phyloP scores from a whole-genome alignment of 1,284 basidiomycete species.

The Tremellales sp. region DNA sequence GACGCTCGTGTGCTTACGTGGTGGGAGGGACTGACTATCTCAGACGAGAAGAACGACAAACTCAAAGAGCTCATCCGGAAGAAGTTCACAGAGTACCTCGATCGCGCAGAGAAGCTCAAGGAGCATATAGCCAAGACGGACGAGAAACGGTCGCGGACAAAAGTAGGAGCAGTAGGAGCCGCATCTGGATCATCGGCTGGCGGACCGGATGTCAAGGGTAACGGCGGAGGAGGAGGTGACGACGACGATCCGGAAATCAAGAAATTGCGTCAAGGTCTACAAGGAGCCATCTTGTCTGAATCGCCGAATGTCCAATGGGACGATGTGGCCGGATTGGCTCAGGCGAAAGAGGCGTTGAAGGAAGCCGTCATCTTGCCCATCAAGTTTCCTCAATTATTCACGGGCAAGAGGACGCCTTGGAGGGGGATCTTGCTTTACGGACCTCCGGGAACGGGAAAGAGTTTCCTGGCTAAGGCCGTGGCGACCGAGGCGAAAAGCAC shows the following conservation, averaged over 20 bases:
- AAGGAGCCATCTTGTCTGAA: conserved; percentile 85
- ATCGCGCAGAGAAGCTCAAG: conserved; percentile 88
- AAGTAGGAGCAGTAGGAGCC: conserved; percentile 74
- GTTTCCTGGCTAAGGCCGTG: conserved; percentile 93
- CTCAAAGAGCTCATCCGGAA: conserved; percentile 80
- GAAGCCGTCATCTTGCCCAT: conserved; percentile 98
- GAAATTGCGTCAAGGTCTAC: conserved; percentile 84
- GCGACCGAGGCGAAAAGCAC: conserved; percentile 98
- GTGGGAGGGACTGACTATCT: background rate
- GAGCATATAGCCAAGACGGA: conserved; percentile 63
- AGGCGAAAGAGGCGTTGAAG: conserved; percentile 92
- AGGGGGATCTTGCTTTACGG: conserved; percentile 92
- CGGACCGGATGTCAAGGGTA: conserved; percentile 53
- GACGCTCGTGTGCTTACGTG: background rate
- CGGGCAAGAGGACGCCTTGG: conserved; percentile 97
- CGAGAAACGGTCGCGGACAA: conserved; percentile 69
- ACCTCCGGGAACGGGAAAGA: conserved; percentile 92
- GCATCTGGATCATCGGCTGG: conserved; percentile 56
- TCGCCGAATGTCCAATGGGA: conserved; percentile 97
- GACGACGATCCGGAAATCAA: conserved; percentile 88
- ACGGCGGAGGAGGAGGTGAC: conserved; percentile 64
- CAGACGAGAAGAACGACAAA: conserved; percentile 95
- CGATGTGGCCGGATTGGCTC: conserved; percentile 92
- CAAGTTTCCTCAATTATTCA: conserved; percentile 98
- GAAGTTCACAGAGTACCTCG: conserved; percentile 90